phyloP scores from a whole-genome alignment of 306 rosid genomes.

The Quercus glauca region DNA sequence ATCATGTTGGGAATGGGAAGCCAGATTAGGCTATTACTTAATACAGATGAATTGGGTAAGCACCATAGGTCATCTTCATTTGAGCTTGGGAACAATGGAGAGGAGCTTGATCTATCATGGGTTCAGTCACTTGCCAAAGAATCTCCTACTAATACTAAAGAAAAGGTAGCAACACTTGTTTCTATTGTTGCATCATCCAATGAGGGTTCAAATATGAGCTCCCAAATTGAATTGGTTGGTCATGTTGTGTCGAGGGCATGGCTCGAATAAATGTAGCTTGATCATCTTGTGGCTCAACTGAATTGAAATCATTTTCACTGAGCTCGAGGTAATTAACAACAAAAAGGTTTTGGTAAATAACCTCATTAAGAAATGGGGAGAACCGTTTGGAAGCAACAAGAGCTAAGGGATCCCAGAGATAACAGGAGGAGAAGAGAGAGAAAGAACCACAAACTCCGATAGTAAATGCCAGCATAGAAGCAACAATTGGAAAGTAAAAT shows the following conservation, averaged over 20 bases:
- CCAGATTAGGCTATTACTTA: constrained; percentile 75
- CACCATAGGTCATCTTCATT: too few relatives aligned
- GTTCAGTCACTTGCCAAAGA: constrained; percentile 90
- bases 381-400: too few relatives aligned
- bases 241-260: constrained; percentile 56
- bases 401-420: too few relatives aligned
- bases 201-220: constrained; percentile 40
- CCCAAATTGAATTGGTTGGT: constrained; percentile 50
- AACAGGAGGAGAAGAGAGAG: too few relatives aligned
- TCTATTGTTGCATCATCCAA: constrained; percentile 35
- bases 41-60: constrained; percentile 12
- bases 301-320: constrained; percentile 23
- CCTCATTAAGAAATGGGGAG: too few relatives aligned
- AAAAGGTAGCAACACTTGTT: constrained; percentile 34
- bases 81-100: constrained; percentile 40
- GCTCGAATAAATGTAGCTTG: constrained; percentile 30
- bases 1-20: constrained; percentile 33
- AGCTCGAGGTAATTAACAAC: too few relatives aligned
- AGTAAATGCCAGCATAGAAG: too few relatives aligned
- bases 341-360: too few relatives aligned
- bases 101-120: constrained; percentile 93
- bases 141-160: constrained; percentile 76
- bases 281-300: constrained; percentile 56
- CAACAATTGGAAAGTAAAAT: too few relatives aligned
- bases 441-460: too few relatives aligned